Evolutionary conservation across 2,329 filamentous ascomycete species (phyloP), one percentile per base, ranked within the genome.

Genomic region (Fusarium siculi): DNA sequence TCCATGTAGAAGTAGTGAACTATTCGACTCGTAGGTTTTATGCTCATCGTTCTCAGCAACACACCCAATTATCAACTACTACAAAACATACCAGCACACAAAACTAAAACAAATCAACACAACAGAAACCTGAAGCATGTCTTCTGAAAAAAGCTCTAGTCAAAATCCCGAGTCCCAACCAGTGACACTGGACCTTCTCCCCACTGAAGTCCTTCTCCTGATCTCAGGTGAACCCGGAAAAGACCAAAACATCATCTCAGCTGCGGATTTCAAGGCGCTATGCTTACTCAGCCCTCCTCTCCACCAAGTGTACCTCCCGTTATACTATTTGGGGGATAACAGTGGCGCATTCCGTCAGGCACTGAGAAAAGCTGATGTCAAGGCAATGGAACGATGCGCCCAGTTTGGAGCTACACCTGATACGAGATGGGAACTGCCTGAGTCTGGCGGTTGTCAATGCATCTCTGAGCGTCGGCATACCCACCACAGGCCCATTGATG

Each of bases 391-490:
- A 1, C 39, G 12, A 9, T 56, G 59, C 7, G 47, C 4, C 1
- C 7, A 23, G 5, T 11, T 46, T 28, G 44, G 28, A 4, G 59
- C 54, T 25, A 47, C 49, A 5, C 36, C 21, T 3, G n/a, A 5
- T 25, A 46, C 9, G 23, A 46, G 2, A 1, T 59, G 52, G 63
- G 7, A 55, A 2, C 9, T 68, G 0, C 15, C 43, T 0, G 1
- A 23, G 4, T 12, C 32, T 2, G 7, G 14, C 5, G 30, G 10
- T 1, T 52, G 50, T 0, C 5, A 25, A 2, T 57, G 43, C 1
- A 0, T 15, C 1, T 36, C 40, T 1, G 59, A 34, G n/a, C 2
- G 0, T 7, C 23, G 0, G 0, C 60, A 49, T 25, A 23, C 10
- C 2, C 4, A 44, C 12, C 54, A 62, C 7, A 37, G 55, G 7